Evolutionary conservation across 345 rosid genomes (phyloP), one percentile per base, ranked within the genome.

Genomic region (rapeseed (Brassica napus)): DNA sequence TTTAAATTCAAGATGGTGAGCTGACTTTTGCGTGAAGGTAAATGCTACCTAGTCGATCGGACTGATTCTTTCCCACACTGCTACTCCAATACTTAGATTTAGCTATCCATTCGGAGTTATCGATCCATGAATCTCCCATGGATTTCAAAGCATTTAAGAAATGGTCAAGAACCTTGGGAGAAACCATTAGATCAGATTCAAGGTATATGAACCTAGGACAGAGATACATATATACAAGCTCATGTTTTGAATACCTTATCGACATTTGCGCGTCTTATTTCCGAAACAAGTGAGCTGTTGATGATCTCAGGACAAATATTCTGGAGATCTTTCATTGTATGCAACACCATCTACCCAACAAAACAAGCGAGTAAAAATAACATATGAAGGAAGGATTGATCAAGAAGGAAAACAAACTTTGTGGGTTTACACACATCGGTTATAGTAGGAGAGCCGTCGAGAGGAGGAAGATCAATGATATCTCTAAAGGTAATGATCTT

Each of bases 281-380:
- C 86, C 2, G 84, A 82, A n/a, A 82, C 30, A 23, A 83, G 86
- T 42, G 81, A 80, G 49, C 72, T 82, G 4, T 86, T 63, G 57
- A 85, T 77, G 66, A 86, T 88, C 55, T 90, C 91, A 10, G 98
- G 98, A 80, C 84, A 89, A 31, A 83, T 42, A 26, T 83, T 84
- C 62, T 86, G 83, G 1, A 93, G 94, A 75, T 93, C 94, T 75
- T 72, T 86, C 85, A 88, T 86, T n/a, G 98, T 90, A 82, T 77
- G 75, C 52, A 83, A 52, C 71, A 91, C 81, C 74, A 93, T 83
- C 97, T 92, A 82, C 84, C 1, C 32, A 75, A 64, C 6, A 70
- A 42, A 68, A 44, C 68, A 71, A 65, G 8, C 26, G 28, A 65
- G 58, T 62, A 12, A 71, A 35, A 28, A 35, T 6, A 7, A 49